phyloP scores from a whole-genome alignment of 257 asterid species.

The Rehmannia glutinosa region DNA sequence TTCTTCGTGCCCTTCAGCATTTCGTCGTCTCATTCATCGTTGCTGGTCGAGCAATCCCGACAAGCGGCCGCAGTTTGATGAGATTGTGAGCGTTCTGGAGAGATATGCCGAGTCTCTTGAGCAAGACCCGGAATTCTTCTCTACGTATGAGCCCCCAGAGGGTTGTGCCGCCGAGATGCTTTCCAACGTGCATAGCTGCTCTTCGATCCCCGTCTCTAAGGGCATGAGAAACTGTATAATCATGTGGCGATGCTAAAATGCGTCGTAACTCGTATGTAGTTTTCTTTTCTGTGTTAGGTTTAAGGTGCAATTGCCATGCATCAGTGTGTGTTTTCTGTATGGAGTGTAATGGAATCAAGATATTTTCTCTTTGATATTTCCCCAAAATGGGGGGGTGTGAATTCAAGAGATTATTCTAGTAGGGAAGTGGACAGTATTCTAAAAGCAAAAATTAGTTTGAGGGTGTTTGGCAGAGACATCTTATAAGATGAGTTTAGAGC shows the following conservation, averaged over 20 bases:
- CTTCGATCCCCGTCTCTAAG: constrained; percentile 32
- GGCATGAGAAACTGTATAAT: constrained; percentile 22
- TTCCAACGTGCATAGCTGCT: constrained; percentile 46
- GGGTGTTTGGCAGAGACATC: too few relatives aligned
- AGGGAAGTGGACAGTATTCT: not conserved
- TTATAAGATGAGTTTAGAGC: too few relatives aligned
- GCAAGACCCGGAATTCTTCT: constrained; percentile 66
- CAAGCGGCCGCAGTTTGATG: constrained; percentile 82
- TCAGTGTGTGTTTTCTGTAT: not conserved
- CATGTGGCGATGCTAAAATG: constrained; percentile 1
- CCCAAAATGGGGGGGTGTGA: constrained; percentile 9
- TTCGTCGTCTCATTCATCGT: constrained; percentile 56
- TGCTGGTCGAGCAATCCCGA: constrained; percentile 90
- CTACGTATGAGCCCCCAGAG: constrained; percentile 37
- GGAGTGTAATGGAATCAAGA: constrained; percentile 17
- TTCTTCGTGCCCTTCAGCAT: constrained; percentile 61
- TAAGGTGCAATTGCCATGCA: constrained; percentile 22
- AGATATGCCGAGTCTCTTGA: constrained; percentile 50
- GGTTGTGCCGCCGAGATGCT: constrained; percentile 39
- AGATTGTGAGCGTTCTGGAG: constrained; percentile 69
- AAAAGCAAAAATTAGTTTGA: too few relatives aligned
- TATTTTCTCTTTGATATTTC: constrained; percentile 12
- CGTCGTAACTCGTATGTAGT: not conserved
- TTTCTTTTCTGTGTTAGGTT: constrained; percentile 9
- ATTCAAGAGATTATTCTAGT: constrained; percentile 2